Evolutionary conservation across 371 early-diverging fungal genomes (phyloP), one percentile per base, ranked within the genome.

Genomic region (Apophysomyces trapeziformis): DNA sequence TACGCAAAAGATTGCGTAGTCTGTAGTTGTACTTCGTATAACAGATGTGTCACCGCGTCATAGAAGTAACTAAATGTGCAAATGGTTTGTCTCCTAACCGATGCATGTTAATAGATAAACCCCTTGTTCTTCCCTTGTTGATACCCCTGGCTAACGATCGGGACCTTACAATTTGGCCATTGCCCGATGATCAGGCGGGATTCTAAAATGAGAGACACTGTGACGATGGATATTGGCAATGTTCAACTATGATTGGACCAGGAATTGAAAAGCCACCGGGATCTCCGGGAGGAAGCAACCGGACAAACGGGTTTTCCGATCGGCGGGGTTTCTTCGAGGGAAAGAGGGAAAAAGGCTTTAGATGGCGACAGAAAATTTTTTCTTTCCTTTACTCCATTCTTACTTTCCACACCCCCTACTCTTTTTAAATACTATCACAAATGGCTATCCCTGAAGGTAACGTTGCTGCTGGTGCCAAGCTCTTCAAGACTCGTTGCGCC

Each of bases 401-500:
- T 65, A 54, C 46, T 47, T 50, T 56, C 60, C 58, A 41, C n/a
- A 60, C 72, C 69, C 68, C 70, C 67, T 67, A 68, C 71, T 68
- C 70, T 62, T 57, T 45, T 57, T 45, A 44, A 59, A 16, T 3
- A 26, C 32, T 26, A 60, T 57, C 7, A 26, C 63, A 43, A 54
- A 74, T 74, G 74, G 58, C 67, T 62, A 59, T 66, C 39, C 68
- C 71, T 57, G 70, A 70, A 70, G 82, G 82, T 72, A 74, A 82
- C 77, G 82, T 78, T 73, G 58, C 77, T 72, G 82, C 79, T 75
- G 98, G 98, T 84, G 97, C 97, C 74, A 95, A 96, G 90, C 95
- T 98, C 84, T 99, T 99, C 94, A 96, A 97, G 90, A 97, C 97
- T 72, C 94, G 99, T 68, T 99, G 99, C 75, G 96, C 96, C 64